Evolutionary conservation across 371 early-diverging fungal genomes (phyloP), one percentile per base, ranked within the genome.

Genomic region (Mortierella sp.): DNA sequence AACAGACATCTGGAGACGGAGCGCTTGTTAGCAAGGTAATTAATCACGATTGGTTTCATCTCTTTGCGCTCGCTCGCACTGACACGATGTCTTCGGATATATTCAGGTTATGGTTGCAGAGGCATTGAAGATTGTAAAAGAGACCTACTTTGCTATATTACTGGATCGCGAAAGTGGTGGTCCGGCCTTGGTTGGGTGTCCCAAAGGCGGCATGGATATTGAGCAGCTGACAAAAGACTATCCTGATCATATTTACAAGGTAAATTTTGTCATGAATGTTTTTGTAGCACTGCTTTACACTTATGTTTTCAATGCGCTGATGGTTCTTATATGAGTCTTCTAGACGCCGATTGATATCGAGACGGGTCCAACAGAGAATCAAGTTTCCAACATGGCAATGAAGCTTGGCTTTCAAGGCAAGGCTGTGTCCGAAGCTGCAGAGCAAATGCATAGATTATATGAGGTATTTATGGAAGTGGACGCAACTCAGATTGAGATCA

Each of bases 121-220:
- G 84, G 86, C 88, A 8, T 72, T 88, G 56, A 87, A 88, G 59
- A 87, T 89, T 65, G 84, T 87, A 49, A 84, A 88, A 49, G 92
- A 92, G 71, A 89, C 85, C 74, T 92, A 92, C 83, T 90, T 92
- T 76, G 91, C 92, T 58, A 89, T 92, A 63, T 72, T 90, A 66
- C 83, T 87, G 86, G 92, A 92, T 84, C 88, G 92, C 31, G 85
- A 86, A n/a, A 83, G 86, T 58, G 83, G 84, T 61, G 91, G 91
- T 23, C 91, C 91, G 2, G 90, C 89, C 51, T 82, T 92, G 71
- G 85, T 92, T 42, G 92, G 89, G 43, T 88, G 89, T 22, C 87
- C 90, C 37, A 86, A 92, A 58, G 92, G 92, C 32, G 91, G 91
- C 31, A 84, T 92, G 83, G 90, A 91, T 65, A 92, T 92, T 73